Base-by-base conservation (phyloP, 2,329 filamentous ascomycete genomes). In the Exophiala viscosa region DNA sequence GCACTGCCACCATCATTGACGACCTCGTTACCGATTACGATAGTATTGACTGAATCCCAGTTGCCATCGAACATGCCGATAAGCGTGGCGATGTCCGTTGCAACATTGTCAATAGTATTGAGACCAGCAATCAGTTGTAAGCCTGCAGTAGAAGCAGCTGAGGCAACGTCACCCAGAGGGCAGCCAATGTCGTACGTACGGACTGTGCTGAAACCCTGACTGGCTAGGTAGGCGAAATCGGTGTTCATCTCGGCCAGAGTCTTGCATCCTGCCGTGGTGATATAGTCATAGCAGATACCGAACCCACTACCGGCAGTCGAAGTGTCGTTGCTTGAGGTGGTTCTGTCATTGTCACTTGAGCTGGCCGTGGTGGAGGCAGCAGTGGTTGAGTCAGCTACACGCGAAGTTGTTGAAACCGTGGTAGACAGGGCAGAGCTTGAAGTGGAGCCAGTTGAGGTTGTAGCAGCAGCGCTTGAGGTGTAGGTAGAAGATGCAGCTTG, bases 141-240 rank as follows among this genome's bases (percentile, higher is more conserved):
- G 43, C 78, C 78, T 62, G 82, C 77, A n/a, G 76, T 69, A 62
- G 81, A 81, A 34, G 84, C 86, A 7, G 85, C 84, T 9, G 76
- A 69, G 31, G 86, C 72, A 14, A 87, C 80, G 11, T 76, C 81
- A 2, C 76, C 67, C 35, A 89, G 79, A 64, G 88, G 74, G 69
- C 90, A 95, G 68, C 90, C 88, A 52, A 83, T 82, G 47, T 89
- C 90, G 66, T 95, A 95, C 65, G 88, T 80, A 45, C 90, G 87
- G 49, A 95, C 73, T 33, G 84, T 69, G 14, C 76, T 75, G 69
- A 86, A 90, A 11, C 70, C 68, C 17, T 70, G 66, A 11, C 72
- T 73, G 23, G 82, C 73, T 46, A 84, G 71, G 42, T 70, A 70
- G 13, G 72, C 70, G 61, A 93, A 81, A 64, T 95, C 89, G 15